These are phyloP conservation scores for Lactarius akahatsu DNA, from an alignment of 768 basidiomycete species.

Conservation along the genomic window DNA sequence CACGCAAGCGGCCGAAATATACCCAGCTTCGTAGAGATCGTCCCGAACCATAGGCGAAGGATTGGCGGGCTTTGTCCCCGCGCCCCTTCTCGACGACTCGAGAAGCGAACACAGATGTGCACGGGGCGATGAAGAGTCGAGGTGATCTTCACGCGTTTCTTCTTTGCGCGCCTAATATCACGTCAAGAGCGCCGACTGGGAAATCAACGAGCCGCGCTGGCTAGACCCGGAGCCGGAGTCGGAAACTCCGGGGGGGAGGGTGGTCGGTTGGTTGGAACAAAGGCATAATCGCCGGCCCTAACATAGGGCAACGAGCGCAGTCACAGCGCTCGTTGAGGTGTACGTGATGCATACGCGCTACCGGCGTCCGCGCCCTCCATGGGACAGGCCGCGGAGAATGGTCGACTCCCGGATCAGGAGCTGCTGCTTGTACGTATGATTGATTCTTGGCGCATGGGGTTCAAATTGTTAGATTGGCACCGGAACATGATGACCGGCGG, in stretches of 20 bases:
- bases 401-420: constrained; percentile 52
- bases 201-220: constrained; percentile 40
- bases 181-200: constrained; percentile 58
- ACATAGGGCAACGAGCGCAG: constrained; percentile 21
- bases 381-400: constrained; percentile 33
- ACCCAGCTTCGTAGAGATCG: constrained; percentile 14
- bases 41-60: constrained; percentile 17
- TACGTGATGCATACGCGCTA: constrained; percentile 58
- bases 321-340: constrained; percentile 39
- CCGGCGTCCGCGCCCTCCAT: constrained; percentile 37
- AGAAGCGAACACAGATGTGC: constrained; percentile 48
- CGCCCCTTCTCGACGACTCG: constrained; percentile 35
- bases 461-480: constrained; percentile 49
- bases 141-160: constrained; percentile 43
- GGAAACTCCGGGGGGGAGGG: neutral
- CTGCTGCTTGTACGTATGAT: constrained; percentile 46
- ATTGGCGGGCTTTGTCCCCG: constrained; percentile 31
- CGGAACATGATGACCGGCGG: constrained; percentile 37
- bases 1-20: constrained; percentile 20
- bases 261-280: neutral
- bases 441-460: constrained; percentile 53
- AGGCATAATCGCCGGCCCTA: constrained; percentile 29
- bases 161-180: constrained; percentile 56
- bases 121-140: constrained; percentile 36
- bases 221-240: neutral